These are phyloP conservation scores for Penicillium concentricum DNA, from an alignment of 2,329 filamentous ascomycete species.

Conservation along the genomic window DNA sequence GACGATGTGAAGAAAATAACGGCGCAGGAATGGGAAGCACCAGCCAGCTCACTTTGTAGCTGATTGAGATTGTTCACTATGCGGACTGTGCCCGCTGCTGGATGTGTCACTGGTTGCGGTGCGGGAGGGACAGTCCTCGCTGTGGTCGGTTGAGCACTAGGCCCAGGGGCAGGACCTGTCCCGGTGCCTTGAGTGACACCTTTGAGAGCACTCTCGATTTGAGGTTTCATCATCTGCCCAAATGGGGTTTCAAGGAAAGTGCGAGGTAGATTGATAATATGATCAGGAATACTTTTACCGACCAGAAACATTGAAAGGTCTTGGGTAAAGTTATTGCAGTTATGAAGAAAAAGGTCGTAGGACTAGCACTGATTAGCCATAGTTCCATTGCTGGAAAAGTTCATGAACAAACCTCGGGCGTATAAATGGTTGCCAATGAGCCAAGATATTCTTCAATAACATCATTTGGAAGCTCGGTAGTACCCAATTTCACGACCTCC, in stretches of 20 bases:
- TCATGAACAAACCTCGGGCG: conserved; percentile 59
- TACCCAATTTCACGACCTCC: conserved; percentile 71
- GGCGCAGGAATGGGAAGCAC: conserved; percentile 66
- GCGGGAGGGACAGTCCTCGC: conserved; percentile 11
- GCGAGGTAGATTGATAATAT: conserved; percentile 82
- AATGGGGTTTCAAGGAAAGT: conserved; percentile 83
- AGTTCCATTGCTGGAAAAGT: neutral
- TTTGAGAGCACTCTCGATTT: conserved; percentile 65
- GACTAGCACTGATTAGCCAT: conserved; percentile 52
- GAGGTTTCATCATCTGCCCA: conserved; percentile 81
- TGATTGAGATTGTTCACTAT: conserved; percentile 59
- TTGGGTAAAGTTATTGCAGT: conserved; percentile 97
- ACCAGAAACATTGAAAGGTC: conserved; percentile 87
- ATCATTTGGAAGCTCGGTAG: conserved; percentile 74
- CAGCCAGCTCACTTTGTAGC: conserved; percentile 59
- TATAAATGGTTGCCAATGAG: conserved; percentile 79
- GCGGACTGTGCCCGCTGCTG: conserved; percentile 53
- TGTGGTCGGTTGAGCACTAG: conserved; percentile 14
- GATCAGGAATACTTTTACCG: conserved; percentile 80
- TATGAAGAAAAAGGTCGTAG: conserved; percentile 86
- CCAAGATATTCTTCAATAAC: conserved; percentile 85
- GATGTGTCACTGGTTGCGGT: conserved; percentile 14
- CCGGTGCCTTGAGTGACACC: conserved; percentile 60
- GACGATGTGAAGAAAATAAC: conserved; percentile 91
- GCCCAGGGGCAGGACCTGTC: conserved; percentile 18